Base-by-base conservation (phyloP, 2,329 filamentous ascomycete species). In the Sphaerostilbella broomeana region DNA sequence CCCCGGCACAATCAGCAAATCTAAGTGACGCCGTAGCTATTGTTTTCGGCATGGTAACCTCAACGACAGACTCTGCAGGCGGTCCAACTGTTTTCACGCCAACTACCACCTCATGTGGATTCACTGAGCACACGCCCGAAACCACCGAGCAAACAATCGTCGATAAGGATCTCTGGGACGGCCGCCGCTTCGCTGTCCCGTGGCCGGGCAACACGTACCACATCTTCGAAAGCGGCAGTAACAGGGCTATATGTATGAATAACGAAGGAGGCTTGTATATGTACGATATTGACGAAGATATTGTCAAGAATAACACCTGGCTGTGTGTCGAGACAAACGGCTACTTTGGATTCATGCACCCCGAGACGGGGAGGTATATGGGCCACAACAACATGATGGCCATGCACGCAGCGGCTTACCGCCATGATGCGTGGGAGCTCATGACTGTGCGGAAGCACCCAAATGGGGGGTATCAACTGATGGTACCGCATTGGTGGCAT, bases 151-250 rank as follows among this genome's bases (percentile, higher is more conserved):
- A 8, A 5, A 46, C 41, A 15, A 7, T 38, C 17, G 10, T 34
- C 11, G 36, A 38, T 2, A n/a, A n/a, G n/a, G 17, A 13, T 6
- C 1, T 12, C 4, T 38, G 18, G 25, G 28, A 34, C 17, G 42
- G 30, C 5, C 40, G 18, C 6, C 18, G 19, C n/a, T 31, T 38
- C 13, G 42, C 36, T 0, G 20, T 51, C 2, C 49, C 50, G 4
- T 52, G 49, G 46, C 43, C 40, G 4, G 46, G 42, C 10, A 35
- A 32, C 6, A 45, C 40, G 2, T 51, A 41, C 19, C 15, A 40
- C 4, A 51, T 52, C n/a, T 9, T 51, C 16, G 40, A 49, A 8
- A 43, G 37, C 13, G 16, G 19, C 5, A 44, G 44, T 1, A 19
- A 31, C 9, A 25, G 20, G 7, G 43, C 32, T 2, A 48, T 51